phyloP scores from a whole-genome alignment of 208 protist species.

The Trypanosomatidae sp. region DNA sequence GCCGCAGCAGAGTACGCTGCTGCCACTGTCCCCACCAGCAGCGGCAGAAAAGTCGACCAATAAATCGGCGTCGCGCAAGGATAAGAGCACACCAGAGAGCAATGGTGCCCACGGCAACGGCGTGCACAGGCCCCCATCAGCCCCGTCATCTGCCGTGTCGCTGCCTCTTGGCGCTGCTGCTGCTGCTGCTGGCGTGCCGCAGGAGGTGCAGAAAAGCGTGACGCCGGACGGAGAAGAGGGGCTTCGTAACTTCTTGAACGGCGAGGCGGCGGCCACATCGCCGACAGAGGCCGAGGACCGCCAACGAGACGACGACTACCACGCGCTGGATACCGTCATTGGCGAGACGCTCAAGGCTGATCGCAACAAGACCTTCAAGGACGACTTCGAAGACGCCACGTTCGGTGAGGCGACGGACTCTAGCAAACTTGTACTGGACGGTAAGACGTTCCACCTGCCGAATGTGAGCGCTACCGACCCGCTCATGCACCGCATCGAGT shows the following conservation, averaged over 20 bases:
- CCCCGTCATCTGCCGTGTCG: neutral
- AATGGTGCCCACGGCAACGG: conserved; percentile 11
- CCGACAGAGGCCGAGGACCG: conserved; percentile 29
- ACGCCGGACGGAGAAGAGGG: conserved; percentile 53
- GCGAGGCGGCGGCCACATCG: conserved; percentile 44
- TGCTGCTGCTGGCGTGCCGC: neutral
- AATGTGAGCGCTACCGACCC: conserved; percentile 78
- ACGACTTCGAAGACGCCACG: conserved; percentile 76
- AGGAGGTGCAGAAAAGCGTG: conserved; percentile 18
- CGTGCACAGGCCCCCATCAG: neutral
- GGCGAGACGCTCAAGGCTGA: conserved; percentile 37
- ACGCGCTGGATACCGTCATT: conserved; percentile 73
- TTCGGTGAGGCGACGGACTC: conserved; percentile 44
- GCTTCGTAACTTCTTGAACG: conserved; percentile 57
- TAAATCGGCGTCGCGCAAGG: neutral
- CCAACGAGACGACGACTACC: conserved; percentile 64
- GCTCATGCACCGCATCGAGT: conserved; percentile 91
- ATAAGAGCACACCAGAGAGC: conserved; percentile 13
- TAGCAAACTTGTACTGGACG: conserved; percentile 83
- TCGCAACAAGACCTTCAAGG: conserved; percentile 9
- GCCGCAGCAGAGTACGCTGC: neutral
- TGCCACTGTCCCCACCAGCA: neutral
- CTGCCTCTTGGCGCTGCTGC: neutral
- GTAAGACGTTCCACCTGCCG: conserved; percentile 82
- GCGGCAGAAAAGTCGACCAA: neutral